A percentile compares a stretch with the other conserved stretches of the same genome.
Evolutionary conservation across 805 yeast genomes (phyloP).

Genomic region (Geotrichum ghanense): DNA sequence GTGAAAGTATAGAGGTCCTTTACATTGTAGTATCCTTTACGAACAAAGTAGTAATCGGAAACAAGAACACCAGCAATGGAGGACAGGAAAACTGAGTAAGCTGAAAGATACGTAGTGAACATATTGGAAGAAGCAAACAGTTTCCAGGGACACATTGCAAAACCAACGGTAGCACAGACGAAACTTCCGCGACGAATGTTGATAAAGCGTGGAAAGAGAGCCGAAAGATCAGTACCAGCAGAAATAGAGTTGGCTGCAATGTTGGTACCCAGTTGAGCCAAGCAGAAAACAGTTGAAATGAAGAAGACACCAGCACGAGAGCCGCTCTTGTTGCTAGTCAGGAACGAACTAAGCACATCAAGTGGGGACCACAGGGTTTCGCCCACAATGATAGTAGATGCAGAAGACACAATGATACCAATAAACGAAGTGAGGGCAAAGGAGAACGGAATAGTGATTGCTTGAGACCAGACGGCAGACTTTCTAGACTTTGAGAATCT

Average conservation of each 20-base stretch:
- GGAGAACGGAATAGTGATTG: constrained; percentile 57
- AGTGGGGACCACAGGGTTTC: constrained; percentile 75
- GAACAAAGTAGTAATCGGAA: constrained; percentile 57
- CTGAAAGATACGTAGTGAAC: constrained; percentile 70
- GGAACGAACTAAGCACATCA: constrained; percentile 58
- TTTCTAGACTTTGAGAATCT: constrained; percentile 57
- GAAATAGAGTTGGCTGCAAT: constrained; percentile 42
- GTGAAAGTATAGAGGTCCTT: constrained; percentile 50
- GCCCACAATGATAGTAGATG: constrained; percentile 57
- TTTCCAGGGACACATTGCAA: constrained; percentile 76
- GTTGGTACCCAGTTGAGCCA: constrained; percentile 72
- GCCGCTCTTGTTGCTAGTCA: constrained; percentile 35
- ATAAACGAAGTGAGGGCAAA: constrained; percentile 74
- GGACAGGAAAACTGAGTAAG: constrained; percentile 72
- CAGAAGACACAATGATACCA: constrained; percentile 76
- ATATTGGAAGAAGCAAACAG: constrained; percentile 55
- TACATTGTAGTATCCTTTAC: constrained; percentile 58
- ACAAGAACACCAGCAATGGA: constrained; percentile 64
- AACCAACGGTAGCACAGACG: constrained; percentile 60
- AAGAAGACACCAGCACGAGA: constrained; percentile 74
- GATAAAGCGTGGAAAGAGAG: constrained; percentile 34
- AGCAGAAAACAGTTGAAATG: constrained; percentile 54
- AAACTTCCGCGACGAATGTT: constrained; percentile 70
- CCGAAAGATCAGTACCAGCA: constrained; percentile 43
- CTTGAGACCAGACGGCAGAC: constrained; percentile 45